A percentile compares a stretch with the other conserved stretches of the same genome.
phyloP scores from a whole-genome alignment of 345 rosid species.

The Alliaria petiolata region DNA sequence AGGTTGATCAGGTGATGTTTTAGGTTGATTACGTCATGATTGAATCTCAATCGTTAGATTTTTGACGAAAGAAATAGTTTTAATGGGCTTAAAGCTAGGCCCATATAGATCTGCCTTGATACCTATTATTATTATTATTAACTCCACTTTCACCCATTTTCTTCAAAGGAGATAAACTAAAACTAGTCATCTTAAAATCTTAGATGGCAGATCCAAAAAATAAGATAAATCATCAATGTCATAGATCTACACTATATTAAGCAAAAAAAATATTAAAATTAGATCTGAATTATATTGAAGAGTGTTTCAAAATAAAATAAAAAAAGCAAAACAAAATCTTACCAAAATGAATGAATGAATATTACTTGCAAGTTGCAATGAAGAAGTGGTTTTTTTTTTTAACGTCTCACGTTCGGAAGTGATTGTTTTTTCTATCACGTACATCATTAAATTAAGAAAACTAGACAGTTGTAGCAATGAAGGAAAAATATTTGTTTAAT shows the following conservation, averaged over 20 bases:
- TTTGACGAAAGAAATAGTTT: not conserved
- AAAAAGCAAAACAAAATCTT: not conserved
- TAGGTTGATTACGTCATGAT: not conserved
- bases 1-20: slow-evolving; percentile 13
- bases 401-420: slow-evolving; percentile 1
- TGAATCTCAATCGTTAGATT: slow-evolving; percentile 14
- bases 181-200: not conserved
- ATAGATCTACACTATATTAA: slow-evolving; percentile 7
- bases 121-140: not conserved
- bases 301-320: too few species aligned
- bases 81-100: slow-evolving; percentile 24
- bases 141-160: slow-evolving; percentile 2
- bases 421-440: not conserved
- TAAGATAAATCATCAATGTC: not conserved
- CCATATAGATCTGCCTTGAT: not conserved
- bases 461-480: not conserved
- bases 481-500: not conserved
- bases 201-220: slow-evolving; percentile 11
- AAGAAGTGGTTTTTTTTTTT: not conserved
- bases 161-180: not conserved
- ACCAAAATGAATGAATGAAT: not conserved
- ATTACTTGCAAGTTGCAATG: slow-evolving; percentile 21
- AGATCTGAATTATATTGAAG: not conserved
- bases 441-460: not conserved
- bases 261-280: not conserved